These are phyloP conservation scores for Ogataea haglerorum DNA, from an alignment of 805 yeast species.

Conservation along the genomic window DNA sequence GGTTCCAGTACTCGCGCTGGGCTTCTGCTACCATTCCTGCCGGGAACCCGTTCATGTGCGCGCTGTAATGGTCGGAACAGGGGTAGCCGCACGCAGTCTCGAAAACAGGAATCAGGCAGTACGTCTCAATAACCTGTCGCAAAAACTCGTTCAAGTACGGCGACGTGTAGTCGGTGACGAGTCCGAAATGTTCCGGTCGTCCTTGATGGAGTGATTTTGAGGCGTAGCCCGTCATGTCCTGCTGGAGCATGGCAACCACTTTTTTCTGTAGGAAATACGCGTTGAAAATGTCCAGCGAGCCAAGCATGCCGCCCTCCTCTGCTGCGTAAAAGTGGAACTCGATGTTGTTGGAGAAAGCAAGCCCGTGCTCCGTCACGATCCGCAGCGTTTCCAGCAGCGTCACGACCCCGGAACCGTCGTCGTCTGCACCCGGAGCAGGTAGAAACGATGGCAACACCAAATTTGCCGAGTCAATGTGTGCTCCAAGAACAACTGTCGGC, in stretches of 20 bases:
- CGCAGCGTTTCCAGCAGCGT: slow-evolving; percentile 69
- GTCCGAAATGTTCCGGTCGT: slow-evolving; percentile 69
- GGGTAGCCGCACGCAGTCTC: slow-evolving; percentile 89
- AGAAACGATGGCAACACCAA: slow-evolving; percentile 65
- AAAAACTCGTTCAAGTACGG: slow-evolving; percentile 55
- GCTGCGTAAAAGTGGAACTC: slow-evolving; percentile 94
- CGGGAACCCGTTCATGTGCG: slow-evolving; percentile 80
- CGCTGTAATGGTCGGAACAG: slow-evolving; percentile 91
- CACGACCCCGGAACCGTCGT: slow-evolving; percentile 84
- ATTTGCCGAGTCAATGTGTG: slow-evolving; percentile 83
- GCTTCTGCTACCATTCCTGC: slow-evolving; percentile 80
- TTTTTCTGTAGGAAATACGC: slow-evolving; percentile 40
- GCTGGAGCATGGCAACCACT: slow-evolving; percentile 86
- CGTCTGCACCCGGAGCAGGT: slow-evolving; percentile 93
- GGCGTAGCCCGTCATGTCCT: slow-evolving; percentile 90
- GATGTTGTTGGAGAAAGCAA: slow-evolving; percentile 52
- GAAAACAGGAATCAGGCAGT: slow-evolving; percentile 64
- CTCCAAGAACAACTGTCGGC: slow-evolving; percentile 66
- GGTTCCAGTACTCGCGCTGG: slow-evolving; percentile 58
- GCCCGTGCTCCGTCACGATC: slow-evolving; percentile 10
- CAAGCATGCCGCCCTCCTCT: slow-evolving; percentile 88
- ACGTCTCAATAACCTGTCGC: slow-evolving; percentile 55
- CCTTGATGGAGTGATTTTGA: slow-evolving; percentile 47
- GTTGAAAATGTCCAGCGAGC: slow-evolving; percentile 74
- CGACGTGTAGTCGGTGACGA: slow-evolving; percentile 69